phyloP scores from a whole-genome alignment of 2,329 filamentous ascomycete genomes.

The Didymella segeticola region DNA sequence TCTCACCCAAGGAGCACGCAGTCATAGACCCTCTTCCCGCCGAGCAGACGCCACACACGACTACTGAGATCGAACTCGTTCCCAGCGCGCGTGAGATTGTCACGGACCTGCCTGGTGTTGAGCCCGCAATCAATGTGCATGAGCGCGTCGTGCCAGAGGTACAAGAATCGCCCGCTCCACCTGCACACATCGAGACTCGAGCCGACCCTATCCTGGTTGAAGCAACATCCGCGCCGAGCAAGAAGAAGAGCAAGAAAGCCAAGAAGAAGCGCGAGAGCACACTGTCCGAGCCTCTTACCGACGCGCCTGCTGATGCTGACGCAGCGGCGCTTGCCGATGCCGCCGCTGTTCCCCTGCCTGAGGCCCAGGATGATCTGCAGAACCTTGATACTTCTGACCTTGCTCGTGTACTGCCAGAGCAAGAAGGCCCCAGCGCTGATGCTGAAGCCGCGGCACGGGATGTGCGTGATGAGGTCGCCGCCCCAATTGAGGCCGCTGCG shows the following conservation, averaged over 20 bases:
- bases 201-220: background rate
- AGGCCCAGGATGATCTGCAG: background rate
- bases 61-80: constrained; percentile 16
- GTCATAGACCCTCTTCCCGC: background rate
- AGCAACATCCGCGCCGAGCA: constrained; percentile 14
- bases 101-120: background rate
- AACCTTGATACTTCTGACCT: background rate
- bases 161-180: background rate
- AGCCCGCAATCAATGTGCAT: background rate
- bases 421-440: too few species aligned
- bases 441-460: background rate
- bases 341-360: background rate
- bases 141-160: background rate
- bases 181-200: background rate
- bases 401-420: background rate
- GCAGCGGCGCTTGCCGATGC: background rate
- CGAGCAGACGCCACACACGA: background rate
- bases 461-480: background rate
- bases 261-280: constrained; percentile 36
- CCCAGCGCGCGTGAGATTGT: constrained; percentile 3
- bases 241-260: constrained; percentile 39
- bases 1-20: background rate
- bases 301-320: background rate
- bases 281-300: constrained; percentile 12
- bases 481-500: background rate